Evolutionary conservation across 202 grass and related monocot genomes (phyloP), one percentile per base, ranked within the genome.

Genomic region (Hordeum pubiflorum): DNA sequence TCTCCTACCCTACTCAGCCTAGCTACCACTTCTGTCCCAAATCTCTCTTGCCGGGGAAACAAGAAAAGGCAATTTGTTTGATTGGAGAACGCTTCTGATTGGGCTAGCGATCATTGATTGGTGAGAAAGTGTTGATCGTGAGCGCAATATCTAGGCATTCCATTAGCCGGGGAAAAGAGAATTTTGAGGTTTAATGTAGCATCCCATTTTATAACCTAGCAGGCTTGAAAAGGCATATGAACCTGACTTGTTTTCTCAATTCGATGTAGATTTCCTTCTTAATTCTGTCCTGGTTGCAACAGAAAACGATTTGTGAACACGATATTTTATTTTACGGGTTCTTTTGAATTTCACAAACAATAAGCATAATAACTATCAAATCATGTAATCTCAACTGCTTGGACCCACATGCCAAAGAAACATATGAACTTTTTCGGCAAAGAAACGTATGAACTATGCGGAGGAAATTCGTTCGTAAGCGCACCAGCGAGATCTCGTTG

Each of bases 101-200:
- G 43, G 74, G 66, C 9, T 44, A 3, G 7, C 18, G 46, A 17
- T 82, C 66, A 74, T 79, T 78, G 57, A 87, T 78, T 34, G 57
- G 58, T 79, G 36, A 79, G 34, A 73, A 87, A 66, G 74, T 78
- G 79, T 59, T 64, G 73, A 63, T 82, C 41, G 39, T 57, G 57
- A 71, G 43, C 22, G 79, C 56, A 63, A 52, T 81, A 59, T 64
- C 58, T 10, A 8, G 5, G 34, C 18, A 41, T 78, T 82, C 18
- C 9, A 18, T 15, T 63, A 6, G 74, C 6, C 15, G 5, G 17
- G 56, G 18, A 73, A 75, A 78, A 73, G 72, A 1, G 22, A 71
- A 87, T 72, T 71, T 44, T 67, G 73, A 32, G 2, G 56, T 77
- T 71, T 77, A 26, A 79, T 77, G 85, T 14, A 32, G 26, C 23